A percentile compares a stretch with the other conserved stretches of the same genome.
phyloP scores from a whole-genome alignment of 2,329 filamentous ascomycete genomes.

The Aspergillus hiratsukae region DNA sequence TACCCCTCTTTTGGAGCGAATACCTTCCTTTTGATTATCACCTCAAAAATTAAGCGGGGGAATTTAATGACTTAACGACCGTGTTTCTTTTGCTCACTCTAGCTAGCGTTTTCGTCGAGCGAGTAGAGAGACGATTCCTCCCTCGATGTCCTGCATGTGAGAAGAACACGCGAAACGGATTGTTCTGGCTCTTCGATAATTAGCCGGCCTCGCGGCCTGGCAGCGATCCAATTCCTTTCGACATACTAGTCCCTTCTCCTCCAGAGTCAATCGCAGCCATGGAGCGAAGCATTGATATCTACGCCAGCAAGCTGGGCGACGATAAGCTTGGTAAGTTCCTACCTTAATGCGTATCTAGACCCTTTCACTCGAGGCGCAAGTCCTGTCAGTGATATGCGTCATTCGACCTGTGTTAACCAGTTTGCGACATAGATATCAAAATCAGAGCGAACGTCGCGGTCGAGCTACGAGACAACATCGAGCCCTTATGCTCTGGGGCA shows the following conservation, averaged over 20 bases:
- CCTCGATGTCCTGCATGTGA: constrained; percentile 28
- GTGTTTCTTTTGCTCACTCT: constrained; percentile 14
- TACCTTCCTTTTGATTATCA: constrained; percentile 1
- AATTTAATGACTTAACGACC: constrained; percentile 32
- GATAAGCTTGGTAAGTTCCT: constrained; percentile 42
- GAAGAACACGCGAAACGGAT: constrained; percentile 14
- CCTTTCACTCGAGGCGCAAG: neutral
- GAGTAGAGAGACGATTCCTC: constrained; percentile 16
- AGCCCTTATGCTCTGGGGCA: constrained; percentile 71
- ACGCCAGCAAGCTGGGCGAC: constrained; percentile 47
- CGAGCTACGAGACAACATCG: constrained; percentile 85
- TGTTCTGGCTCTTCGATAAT: constrained; percentile 24
- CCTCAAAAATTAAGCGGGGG: constrained; percentile 1
- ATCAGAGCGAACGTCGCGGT: constrained; percentile 76
- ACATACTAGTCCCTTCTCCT: constrained; percentile 16
- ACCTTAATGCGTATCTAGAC: neutral
- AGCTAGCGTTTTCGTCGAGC: constrained; percentile 21
- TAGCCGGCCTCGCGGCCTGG: constrained; percentile 39
- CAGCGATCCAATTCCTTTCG: constrained; percentile 23
- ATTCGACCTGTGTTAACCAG: constrained; percentile 1
- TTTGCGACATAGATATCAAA: constrained; percentile 62
- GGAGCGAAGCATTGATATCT: constrained; percentile 48
- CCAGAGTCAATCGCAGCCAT: constrained; percentile 27
- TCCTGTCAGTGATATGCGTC: constrained; percentile 5
- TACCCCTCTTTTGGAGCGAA: constrained; percentile 1